phyloP scores from a whole-genome alignment of 2,329 filamentous ascomycete genomes.

The Pseudogymnoascus sp. region DNA sequence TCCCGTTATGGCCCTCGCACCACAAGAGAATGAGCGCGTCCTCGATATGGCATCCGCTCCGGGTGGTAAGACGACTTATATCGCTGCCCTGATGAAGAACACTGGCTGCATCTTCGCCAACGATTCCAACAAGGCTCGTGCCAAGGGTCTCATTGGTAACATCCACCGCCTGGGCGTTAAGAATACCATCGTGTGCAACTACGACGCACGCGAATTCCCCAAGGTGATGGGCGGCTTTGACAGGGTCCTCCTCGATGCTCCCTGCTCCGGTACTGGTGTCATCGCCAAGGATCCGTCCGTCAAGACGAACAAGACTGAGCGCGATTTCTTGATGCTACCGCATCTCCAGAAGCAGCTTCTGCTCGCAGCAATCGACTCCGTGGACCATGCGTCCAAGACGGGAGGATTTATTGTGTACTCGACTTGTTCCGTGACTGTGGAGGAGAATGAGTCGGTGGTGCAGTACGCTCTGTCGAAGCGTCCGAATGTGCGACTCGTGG shows the following conservation, averaged over 20 bases:
- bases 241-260: slow-evolving; percentile 85
- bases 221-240: slow-evolving; percentile 94
- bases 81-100: slow-evolving; percentile 96
- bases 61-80: slow-evolving; percentile 92
- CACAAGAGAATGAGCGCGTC: slow-evolving; percentile 84
- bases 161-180: slow-evolving; percentile 89
- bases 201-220: slow-evolving; percentile 90
- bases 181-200: slow-evolving; percentile 92
- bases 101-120: slow-evolving; percentile 94
- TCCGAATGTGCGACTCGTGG: slow-evolving; percentile 88
- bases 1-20: slow-evolving; percentile 93
- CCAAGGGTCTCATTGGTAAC: slow-evolving; percentile 96
- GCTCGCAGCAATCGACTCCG: slow-evolving; percentile 87
- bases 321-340: slow-evolving; percentile 86
- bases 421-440: slow-evolving; percentile 88
- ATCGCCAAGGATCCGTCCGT: slow-evolving; percentile 95
- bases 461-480: slow-evolving; percentile 87
- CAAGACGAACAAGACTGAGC: slow-evolving; percentile 96
- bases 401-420: slow-evolving; percentile 96
- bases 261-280: slow-evolving; percentile 93
- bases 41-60: slow-evolving; percentile 92
- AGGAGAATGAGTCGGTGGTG: slow-evolving; percentile 90
- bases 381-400: slow-evolving; percentile 84
- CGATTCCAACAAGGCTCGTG: slow-evolving; percentile 86
- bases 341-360: slow-evolving; percentile 94